Base-by-base conservation (phyloP, 352 stramenopile species). In the Globisporangium polare region DNA sequence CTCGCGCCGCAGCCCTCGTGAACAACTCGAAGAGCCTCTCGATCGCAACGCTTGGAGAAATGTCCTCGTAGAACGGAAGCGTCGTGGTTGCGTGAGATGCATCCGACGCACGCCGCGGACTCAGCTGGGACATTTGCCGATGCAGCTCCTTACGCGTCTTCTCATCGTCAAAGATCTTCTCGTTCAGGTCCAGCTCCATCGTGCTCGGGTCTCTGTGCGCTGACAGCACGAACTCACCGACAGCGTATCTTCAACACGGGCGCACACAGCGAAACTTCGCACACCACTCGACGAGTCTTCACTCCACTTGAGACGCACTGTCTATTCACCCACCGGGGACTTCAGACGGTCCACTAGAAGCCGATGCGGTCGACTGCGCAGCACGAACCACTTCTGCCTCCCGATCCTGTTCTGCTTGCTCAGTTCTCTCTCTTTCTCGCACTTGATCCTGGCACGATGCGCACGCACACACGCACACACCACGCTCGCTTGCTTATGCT, bases 31-130 rank as follows among this genome's bases (percentile, higher is more conserved):
- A 85, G 10, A 88, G 66, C 18, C 68, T 68, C 27, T 77, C 54
- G 13, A 88, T 52, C 5, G 78, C 78, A 51, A 50, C 63, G 20
- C 63, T 75, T 6, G 75, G 75, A 15, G 71, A 73, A 29, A 85
- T 83, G 39, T 85, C 67, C 63, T 88, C 66, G 50, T 78, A 83
- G 60, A 85, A 83, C 50, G 69, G 75, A 47, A 85, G 50, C 53
- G 69, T 80, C 50, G 73, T 82, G 10, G 73, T 77, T 20, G 69
- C 65, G 10, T 71, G 64, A 5, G 62, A 54, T 20, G 53, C 58
- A 20, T 63, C 60, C 22, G 61, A 64, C 12, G 53, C 56, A 31
- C 75, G 71, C 0, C 73, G 73, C 26, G 73, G 75, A 42, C 73
- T 82, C 41, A 76, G 63, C 47, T 78, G 68, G 7, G 68, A 65